A percentile compares a stretch with the other conserved stretches of the same genome.
Evolutionary conservation across 768 basidiomycete species (phyloP).

Genomic region (Multifurca ochricompacta): DNA sequence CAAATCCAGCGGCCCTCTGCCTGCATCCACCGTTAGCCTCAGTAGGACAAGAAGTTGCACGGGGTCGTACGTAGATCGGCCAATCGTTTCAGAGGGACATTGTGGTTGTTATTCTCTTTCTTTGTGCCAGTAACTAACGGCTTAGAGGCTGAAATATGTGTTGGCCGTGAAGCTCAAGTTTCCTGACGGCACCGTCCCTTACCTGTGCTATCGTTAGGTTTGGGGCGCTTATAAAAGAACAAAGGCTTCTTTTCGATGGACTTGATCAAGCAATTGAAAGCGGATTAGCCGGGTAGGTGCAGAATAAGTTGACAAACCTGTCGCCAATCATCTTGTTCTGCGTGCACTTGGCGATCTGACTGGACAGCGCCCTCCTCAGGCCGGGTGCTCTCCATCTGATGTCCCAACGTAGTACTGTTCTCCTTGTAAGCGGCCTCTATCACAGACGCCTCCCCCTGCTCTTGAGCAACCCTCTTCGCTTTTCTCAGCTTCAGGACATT

Average conservation of each 20-base stretch:
- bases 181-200: neutral
- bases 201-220: neutral
- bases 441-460: constrained; percentile 3
- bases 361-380: neutral
- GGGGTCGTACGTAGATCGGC: neutral
- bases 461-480: constrained; percentile 22
- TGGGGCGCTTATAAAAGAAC: constrained; percentile 5
- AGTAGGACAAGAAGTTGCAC: neutral
- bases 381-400: neutral
- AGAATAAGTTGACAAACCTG: neutral
- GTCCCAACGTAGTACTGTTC: neutral
- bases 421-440: neutral
- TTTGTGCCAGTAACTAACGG: neutral
- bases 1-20: constrained; percentile 6
- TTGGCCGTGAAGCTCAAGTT: neutral
- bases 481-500: constrained; percentile 43
- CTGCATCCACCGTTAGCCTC: neutral
- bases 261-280: neutral
- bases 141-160: neutral
- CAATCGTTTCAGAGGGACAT: neutral
- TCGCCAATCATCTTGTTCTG: constrained; percentile 6
- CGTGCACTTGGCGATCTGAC: neutral
- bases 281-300: neutral
- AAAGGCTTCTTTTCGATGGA: constrained; percentile 6
- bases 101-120: neutral